Base-by-base conservation (phyloP, 176 grass and related monocot species). In the Oryza meyeriana region DNA sequence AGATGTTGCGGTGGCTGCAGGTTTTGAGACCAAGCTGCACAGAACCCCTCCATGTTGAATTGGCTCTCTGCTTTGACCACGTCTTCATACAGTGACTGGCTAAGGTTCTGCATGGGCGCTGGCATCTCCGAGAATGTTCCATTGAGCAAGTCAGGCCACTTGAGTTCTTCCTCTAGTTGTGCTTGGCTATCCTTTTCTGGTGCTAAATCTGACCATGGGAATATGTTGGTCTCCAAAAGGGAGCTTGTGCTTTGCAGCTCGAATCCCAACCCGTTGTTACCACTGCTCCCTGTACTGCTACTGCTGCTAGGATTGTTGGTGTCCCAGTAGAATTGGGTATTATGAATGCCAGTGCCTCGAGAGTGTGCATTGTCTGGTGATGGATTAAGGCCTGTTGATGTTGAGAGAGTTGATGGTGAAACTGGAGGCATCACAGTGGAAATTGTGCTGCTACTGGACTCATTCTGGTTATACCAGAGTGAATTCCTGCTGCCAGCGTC, bases 101-200 rank as follows among this genome's bases (percentile, higher is more conserved):
- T 72, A 67, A 84, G 75, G 78, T 71, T 86, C 26, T 88, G 82
- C 34, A 79, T 70, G 27, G 78, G 71, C 4, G 58, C 20, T 2
- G 74, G 34, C 33, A 80, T 76, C 40, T 66, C 74, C 0, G 84
- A 52, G 47, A 92, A 89, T n/a, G 76, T 74, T 57, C 76, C 84
- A 18, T 87, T 66, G 32, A 89, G 76, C 81, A 89, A 84, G 36
- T 89, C 91, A 3, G 84, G 85, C 91, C 91, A 93, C 82, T 89
- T 85, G 76, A 93, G 72, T 57, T 89, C 91, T 70, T 89, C 91
- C 44, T 84, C 87, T 3, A 89, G 76, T 14, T 93, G 85, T 50
- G 74, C 28, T 47, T 79, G 76, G 26, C 42, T 63, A 29, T 74
- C 88, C 73, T 75, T 81, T 12, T 89, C 81, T 32, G 80, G 28